Base-by-base conservation (phyloP, 768 basidiomycete genomes). In the Podaxis sp. region DNA sequence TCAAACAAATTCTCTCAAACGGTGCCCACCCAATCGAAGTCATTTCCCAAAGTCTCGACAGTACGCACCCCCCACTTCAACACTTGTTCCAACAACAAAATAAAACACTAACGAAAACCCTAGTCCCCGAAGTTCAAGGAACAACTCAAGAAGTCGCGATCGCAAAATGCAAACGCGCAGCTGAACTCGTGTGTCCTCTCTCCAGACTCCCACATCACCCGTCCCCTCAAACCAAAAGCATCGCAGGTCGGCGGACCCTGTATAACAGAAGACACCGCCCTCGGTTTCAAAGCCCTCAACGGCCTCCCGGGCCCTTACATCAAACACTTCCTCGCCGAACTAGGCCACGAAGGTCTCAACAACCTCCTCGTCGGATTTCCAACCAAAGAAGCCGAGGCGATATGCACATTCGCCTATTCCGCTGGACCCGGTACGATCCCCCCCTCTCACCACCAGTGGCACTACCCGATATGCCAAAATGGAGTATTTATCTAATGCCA, bases 231-330 rank as follows among this genome's bases (percentile, higher is more conserved):
- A 21, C 21, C 21, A 21, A 28, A 36, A 38, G 32, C 37, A 28
- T 18, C 27, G 10, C 56, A 82, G 82, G 70, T 81, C 44, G 75
- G 75, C 6, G 76, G 77, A 0, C 79, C 82, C 13, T 82, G 81
- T 58, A 79, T 84, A 66, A 94, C 92, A 0, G 93, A 99, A 75
- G 97, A 99, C 71, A 99, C 97, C 0, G 94, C 97, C 0, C 82
- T 99, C 5, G 92, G 89, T 65, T 98, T 93, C 68, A 84, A 87
- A 62, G 95, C 97, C 0, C 77, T 98, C 16, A 84, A 88, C 18
- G 96, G 94, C 0, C 82, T 99, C 3, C 97, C 97, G 1, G 97
- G 97, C 0, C 96, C 96, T 0, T 99, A 96, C 75, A 95, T 99
- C 79, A 99, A 99, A 68, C 80, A 92, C 64, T 99, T 99, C 73